A percentile compares a stretch with the other conserved stretches of the same genome.
phyloP scores from a whole-genome alignment of 305 asterid species.

The Withania somnifera region DNA sequence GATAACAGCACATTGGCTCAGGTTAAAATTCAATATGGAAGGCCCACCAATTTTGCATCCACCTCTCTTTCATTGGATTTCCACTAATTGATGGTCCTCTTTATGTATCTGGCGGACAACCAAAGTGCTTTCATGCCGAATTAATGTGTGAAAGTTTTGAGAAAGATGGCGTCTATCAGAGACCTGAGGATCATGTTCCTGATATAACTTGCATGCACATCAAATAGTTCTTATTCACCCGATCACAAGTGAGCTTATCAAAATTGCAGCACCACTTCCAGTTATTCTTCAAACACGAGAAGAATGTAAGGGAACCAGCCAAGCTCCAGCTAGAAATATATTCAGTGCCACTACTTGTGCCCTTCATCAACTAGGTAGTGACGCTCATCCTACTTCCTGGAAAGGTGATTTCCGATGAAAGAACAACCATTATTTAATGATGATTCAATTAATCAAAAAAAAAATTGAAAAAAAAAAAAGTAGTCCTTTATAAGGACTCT shows the following conservation, averaged over 20 bases:
- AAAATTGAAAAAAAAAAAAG: too few relatives aligned
- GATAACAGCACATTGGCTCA: slow-evolving; percentile 60
- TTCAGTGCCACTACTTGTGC: background rate
- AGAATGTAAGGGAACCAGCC: slow-evolving; percentile 14
- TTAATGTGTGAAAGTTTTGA: slow-evolving; percentile 44
- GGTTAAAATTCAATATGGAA: slow-evolving; percentile 94
- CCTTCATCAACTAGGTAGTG: background rate
- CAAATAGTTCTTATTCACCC: slow-evolving; percentile 60
- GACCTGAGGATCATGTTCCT: slow-evolving; percentile 87
- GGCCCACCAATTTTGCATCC: slow-evolving; percentile 99
- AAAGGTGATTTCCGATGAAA: background rate
- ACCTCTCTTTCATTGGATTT: slow-evolving; percentile 78
- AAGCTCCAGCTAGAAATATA: background rate
- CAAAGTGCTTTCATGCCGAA: slow-evolving; percentile 39
- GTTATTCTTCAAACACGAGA: slow-evolving; percentile 32
- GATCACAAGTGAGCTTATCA: slow-evolving; percentile 37
- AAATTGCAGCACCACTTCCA: slow-evolving; percentile 65
- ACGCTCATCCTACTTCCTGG: background rate
- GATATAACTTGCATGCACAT: slow-evolving; percentile 92
- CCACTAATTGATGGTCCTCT: slow-evolving; percentile 92
- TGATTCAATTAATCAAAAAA: too few relatives aligned
- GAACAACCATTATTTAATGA: background rate
- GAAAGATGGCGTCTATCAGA: slow-evolving; percentile 74
- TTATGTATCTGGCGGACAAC: slow-evolving; percentile 69
- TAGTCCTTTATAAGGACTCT: too few relatives aligned